Percentiles rank a stretch among this genome's conserved stretches.
Conservation (phyloP, 1,139 yeast genomes). For the Pichia sp. region DNA sequence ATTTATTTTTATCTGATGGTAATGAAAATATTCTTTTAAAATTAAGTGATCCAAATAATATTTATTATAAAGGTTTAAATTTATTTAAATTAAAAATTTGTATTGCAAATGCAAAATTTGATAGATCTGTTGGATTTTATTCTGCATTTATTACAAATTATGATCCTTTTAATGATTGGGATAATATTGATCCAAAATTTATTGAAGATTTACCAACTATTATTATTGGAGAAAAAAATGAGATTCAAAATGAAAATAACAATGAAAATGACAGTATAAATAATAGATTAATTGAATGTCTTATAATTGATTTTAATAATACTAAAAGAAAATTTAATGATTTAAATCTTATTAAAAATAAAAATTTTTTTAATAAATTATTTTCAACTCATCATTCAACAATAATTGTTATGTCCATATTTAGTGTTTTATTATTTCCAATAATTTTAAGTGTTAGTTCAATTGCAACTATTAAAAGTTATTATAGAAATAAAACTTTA, state of each 20-base stretch:
- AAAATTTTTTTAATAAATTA: too few relatives aligned
- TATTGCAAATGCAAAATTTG: slow-evolving; percentile 73
- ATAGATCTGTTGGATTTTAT: slow-evolving; percentile 52
- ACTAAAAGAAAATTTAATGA: too few relatives aligned
- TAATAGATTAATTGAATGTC: slow-evolving; percentile 39
- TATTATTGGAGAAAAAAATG: slow-evolving; percentile 24
- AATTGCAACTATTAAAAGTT: slow-evolving; percentile 30
- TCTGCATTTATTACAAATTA: slow-evolving; percentile 47
- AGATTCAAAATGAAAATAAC: too few relatives aligned
- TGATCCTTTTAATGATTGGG: slow-evolving; percentile 44
- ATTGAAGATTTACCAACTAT: slow-evolving; percentile 31
- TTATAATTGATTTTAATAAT: slow-evolving; percentile 47
- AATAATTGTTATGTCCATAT: slow-evolving; percentile 6
- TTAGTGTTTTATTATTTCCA: slow-evolving; percentile 48
- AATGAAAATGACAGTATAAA: too few relatives aligned
- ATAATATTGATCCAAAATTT: slow-evolving; percentile 36
- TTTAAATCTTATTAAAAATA: too few relatives aligned
- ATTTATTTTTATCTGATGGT: slow-evolving; percentile 57
- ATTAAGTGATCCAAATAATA: slow-evolving; percentile 50
- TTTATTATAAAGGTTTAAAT: slow-evolving; percentile 49
- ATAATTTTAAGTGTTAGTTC: slow-evolving; percentile 40
- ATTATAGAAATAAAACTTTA: slow-evolving; percentile 18
- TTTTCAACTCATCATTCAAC: slow-evolving; percentile 10
- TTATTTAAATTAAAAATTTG: slow-evolving; percentile 51
- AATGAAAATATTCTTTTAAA: slow-evolving; percentile 38